A percentile compares a stretch with the other conserved stretches of the same genome.
phyloP scores from a whole-genome alignment of 805 yeast genomes.

The Nakazawaea ambrosiae region DNA sequence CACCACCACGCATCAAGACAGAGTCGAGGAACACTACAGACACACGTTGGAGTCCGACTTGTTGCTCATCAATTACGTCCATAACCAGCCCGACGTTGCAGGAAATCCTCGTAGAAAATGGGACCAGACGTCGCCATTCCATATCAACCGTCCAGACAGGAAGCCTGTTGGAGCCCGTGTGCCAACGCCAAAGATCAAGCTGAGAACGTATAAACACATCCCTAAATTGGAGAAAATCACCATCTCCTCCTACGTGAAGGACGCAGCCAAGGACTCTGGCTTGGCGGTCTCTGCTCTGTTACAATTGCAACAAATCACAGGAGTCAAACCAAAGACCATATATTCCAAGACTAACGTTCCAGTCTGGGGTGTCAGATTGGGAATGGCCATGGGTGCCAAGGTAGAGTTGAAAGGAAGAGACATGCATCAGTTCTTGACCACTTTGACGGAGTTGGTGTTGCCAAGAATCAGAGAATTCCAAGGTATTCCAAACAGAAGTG shows the following conservation, averaged over 20 bases:
- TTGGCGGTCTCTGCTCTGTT: conserved; percentile 69
- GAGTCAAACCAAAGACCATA: conserved; percentile 68
- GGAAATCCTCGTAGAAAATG: conserved; percentile 79
- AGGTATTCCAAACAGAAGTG: conserved; percentile 71
- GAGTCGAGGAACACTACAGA: conserved; percentile 69
- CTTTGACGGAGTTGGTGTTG: conserved; percentile 84
- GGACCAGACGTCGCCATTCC: conserved; percentile 86
- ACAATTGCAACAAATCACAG: conserved; percentile 91
- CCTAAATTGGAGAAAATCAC: conserved; percentile 66
- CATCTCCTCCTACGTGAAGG: conserved; percentile 70
- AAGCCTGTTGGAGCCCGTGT: conserved; percentile 72
- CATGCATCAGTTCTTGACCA: conserved; percentile 78
- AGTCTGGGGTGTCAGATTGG: conserved; percentile 80
- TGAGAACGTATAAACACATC: conserved; percentile 59
- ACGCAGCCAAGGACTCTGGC: conserved; percentile 64
- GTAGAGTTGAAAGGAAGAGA: conserved; percentile 70
- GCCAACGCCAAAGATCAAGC: conserved; percentile 67
- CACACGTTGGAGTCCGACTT: conserved; percentile 74
- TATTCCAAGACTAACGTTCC: conserved; percentile 76
- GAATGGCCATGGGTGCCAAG: conserved; percentile 88
- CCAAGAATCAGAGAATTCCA: conserved; percentile 87
- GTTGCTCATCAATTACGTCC: conserved; percentile 69
- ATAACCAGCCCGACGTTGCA: conserved; percentile 41
- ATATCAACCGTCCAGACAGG: conserved; percentile 70
- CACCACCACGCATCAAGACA: conserved; percentile 64